phyloP scores from a whole-genome alignment of 2,329 filamentous ascomycete species.

The Bretziella fagacearum region DNA sequence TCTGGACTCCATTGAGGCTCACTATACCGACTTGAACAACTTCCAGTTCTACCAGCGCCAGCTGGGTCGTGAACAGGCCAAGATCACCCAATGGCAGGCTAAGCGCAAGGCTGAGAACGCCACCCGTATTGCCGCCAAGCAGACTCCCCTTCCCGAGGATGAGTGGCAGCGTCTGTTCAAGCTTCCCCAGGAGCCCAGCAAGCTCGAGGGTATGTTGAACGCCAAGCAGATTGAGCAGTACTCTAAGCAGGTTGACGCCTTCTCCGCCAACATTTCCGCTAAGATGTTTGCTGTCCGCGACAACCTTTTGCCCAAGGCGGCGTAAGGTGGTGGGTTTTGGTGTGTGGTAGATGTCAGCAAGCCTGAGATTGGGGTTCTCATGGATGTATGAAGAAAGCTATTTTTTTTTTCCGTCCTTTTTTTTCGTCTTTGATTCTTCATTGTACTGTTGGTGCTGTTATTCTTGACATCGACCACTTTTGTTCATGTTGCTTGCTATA shows the following conservation, averaged over 20 bases:
- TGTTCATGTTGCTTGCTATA: not conserved
- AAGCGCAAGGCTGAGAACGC: constrained; percentile 96
- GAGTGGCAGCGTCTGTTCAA: constrained; percentile 99
- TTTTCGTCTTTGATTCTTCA: constrained; percentile 19
- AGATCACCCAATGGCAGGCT: constrained; percentile 90
- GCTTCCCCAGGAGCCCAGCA: constrained; percentile 83
- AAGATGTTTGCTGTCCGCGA: constrained; percentile 97
- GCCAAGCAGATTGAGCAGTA: constrained; percentile 96
- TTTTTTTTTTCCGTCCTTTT: constrained; percentile 20
- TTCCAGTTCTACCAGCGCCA: constrained; percentile 93
- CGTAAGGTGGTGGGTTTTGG: constrained; percentile 6
- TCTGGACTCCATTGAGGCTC: constrained; percentile 88
- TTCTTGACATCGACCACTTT: not conserved
- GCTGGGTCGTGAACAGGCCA: constrained; percentile 81
- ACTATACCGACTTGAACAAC: constrained; percentile 98
- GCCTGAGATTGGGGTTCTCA: constrained; percentile 11
- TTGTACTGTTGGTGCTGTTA: constrained; percentile 2
- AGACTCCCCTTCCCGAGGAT: constrained; percentile 76
- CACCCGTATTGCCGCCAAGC: constrained; percentile 68
- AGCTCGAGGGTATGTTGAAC: constrained; percentile 86
- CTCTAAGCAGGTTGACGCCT: constrained; percentile 89
- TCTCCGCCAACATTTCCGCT: constrained; percentile 74
- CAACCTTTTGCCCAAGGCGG: constrained; percentile 40
- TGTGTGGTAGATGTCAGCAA: not conserved
- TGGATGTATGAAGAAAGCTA: constrained; percentile 15